phyloP scores from a whole-genome alignment of 78 protist genomes.

The Dictyostelium capitatum region DNA sequence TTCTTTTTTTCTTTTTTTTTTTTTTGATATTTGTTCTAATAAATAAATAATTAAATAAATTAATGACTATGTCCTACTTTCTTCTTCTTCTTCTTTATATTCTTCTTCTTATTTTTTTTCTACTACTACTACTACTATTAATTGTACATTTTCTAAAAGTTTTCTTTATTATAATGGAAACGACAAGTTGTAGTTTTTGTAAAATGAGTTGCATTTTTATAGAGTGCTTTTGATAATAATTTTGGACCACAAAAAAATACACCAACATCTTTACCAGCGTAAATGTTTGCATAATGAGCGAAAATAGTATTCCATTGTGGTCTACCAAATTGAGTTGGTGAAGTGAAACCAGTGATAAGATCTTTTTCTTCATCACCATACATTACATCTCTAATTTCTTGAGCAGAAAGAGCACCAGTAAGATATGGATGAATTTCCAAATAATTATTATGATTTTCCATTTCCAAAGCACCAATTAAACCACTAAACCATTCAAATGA shows the following conservation, averaged over 20 bases:
- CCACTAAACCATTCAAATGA: slow-evolving; percentile 90
- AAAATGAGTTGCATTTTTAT: slow-evolving; percentile 34
- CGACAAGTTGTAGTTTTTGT: slow-evolving; percentile 60
- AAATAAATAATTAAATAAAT: slow-evolving; percentile 11
- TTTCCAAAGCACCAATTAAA: slow-evolving; percentile 82
- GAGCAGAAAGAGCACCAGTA: slow-evolving; percentile 85
- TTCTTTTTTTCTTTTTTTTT: not conserved
- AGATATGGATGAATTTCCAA: slow-evolving; percentile 85
- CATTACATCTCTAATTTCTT: slow-evolving; percentile 88
- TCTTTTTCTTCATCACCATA: slow-evolving; percentile 80
- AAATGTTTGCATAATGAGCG: slow-evolving; percentile 50
- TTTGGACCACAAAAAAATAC: slow-evolving; percentile 92
- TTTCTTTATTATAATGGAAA: slow-evolving; percentile 88
- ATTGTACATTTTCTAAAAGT: slow-evolving; percentile 65
- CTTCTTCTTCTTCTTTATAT: not conserved
- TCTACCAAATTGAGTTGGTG: slow-evolving; percentile 84
- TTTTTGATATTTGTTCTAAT: not conserved
- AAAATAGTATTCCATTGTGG: slow-evolving; percentile 79
- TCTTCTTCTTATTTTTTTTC: not conserved
- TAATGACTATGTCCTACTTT: not conserved
- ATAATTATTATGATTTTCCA: slow-evolving; percentile 67
- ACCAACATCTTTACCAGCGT: slow-evolving; percentile 81
- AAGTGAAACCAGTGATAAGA: slow-evolving; percentile 83
- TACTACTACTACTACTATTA: not conserved
- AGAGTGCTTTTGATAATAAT: slow-evolving; percentile 76